Evolutionary conservation across 2,329 filamentous ascomycete species (phyloP), one percentile per base, ranked within the genome.

Genomic region (Colletotrichum lupini): DNA sequence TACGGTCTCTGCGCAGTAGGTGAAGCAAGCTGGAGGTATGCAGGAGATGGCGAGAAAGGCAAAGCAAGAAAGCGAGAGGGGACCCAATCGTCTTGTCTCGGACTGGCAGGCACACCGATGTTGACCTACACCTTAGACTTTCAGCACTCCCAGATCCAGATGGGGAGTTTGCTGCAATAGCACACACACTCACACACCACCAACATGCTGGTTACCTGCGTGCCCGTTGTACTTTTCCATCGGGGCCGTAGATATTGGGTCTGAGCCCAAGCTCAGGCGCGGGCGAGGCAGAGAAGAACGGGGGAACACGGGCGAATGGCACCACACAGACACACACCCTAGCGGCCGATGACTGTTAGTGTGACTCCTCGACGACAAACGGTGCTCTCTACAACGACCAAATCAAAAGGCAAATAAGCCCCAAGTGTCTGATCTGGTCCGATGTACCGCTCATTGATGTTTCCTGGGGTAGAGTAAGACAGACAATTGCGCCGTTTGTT

Each of bases 301-400:
- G 35, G 42, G 24, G 32, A 22, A 57, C 11, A 35, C 46, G 70
- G 60, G 57, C 70, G 58, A 73, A 65, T 73, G 60, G 49, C 32
- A 65, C 59, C 55, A 70, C 70, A 73, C 60, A 61, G 60, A 73
- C 67, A 60, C 70, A 73, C 70, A 73, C 70, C 67, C 52, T 46
- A 63, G 60, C 67, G 60, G 70, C 32, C 67, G 57, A 28, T 70
- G 67, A 73, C 70, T 73, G 32, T 30, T 49, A 30, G 42, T 73
- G 55, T 73, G 69, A 72, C 70, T 70, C 70, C 58, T 64, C 66
- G 42, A 65, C 59, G 32, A 56, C 67, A 65, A 65, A 64, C 55
- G 32, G 67, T 70, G 16, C 42, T n/a, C 19, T 49, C 42, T 19
- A 19, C 16, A 49, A 49, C 42, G 59, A 49, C 12, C 46, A 68